Percentiles rank a stretch among this genome's conserved stretches.
These are phyloP conservation scores for Graphiopsis chlorocephala DNA, from an alignment of 2,329 filamentous ascomycete species.

Conservation along the genomic window DNA sequence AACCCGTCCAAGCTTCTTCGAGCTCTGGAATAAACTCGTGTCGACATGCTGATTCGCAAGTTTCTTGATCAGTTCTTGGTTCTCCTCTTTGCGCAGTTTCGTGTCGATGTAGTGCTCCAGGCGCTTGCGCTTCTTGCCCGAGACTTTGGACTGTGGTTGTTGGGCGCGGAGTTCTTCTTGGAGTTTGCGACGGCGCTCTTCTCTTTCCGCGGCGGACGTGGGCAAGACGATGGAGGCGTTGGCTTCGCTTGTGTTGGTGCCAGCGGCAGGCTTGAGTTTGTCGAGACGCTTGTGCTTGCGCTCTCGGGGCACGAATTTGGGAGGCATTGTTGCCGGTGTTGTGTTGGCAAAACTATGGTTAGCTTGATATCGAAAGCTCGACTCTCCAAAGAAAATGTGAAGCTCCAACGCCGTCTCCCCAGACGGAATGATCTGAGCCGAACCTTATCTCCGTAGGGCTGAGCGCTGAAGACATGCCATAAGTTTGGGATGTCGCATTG, in stretches of 20 bases:
- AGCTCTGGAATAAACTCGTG: slow-evolving; percentile 75
- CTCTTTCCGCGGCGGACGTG: slow-evolving; percentile 51
- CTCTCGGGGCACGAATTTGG: slow-evolving; percentile 54
- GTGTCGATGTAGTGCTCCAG: slow-evolving; percentile 75
- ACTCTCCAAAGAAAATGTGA: slow-evolving; percentile 7
- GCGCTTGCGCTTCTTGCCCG: slow-evolving; percentile 64
- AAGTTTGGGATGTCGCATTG: too few species aligned
- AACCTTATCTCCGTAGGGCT: slow-evolving; percentile 4
- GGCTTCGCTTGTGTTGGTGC: slow-evolving; percentile 44
- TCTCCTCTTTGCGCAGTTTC: slow-evolving; percentile 94
- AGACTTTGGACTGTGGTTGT: slow-evolving; percentile 56
- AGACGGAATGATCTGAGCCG: not conserved
- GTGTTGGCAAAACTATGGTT: not conserved
- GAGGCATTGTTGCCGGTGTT: slow-evolving; percentile 34
- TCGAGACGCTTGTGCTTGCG: slow-evolving; percentile 64
- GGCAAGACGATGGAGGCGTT: slow-evolving; percentile 53
- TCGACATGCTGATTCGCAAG: slow-evolving; percentile 77
- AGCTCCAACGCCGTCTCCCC: slow-evolving; percentile 8
- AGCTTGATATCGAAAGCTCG: not conserved
- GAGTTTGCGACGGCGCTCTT: slow-evolving; percentile 51
- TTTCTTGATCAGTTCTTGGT: slow-evolving; percentile 76
- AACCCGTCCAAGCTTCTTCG: slow-evolving; percentile 69
- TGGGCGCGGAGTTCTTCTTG: slow-evolving; percentile 54
- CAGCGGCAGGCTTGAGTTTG: slow-evolving; percentile 42
- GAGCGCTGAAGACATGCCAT: not conserved